A percentile compares a stretch with the other conserved stretches of the same genome.
Conservation (phyloP, 2,329 filamentous ascomycete genomes). For the Polytolypa hystricis region DNA sequence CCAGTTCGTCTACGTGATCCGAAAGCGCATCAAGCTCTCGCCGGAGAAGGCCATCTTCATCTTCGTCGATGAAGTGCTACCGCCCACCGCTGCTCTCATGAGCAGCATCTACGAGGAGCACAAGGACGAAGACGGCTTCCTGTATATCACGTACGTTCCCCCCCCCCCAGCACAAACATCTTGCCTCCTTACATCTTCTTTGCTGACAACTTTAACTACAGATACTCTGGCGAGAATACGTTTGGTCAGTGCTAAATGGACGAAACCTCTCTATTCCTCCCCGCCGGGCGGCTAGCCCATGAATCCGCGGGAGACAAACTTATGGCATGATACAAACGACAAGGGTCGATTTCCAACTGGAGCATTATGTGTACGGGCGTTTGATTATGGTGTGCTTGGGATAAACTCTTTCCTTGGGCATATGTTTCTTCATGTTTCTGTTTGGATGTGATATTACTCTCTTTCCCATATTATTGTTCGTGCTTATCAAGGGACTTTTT, state of each 20-base stretch:
- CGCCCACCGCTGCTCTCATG: conserved; percentile 94
- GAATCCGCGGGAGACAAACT: neutral
- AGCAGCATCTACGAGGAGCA: conserved; percentile 99
- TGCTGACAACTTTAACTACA: conserved; percentile 20
- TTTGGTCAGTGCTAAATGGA: conserved; percentile 52
- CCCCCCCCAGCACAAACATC: too few species aligned
- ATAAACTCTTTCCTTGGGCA: conserved; percentile 2
- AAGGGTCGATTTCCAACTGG: conserved; percentile 1
- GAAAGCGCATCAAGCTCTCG: conserved; percentile 98
- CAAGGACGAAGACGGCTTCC: conserved; percentile 80
- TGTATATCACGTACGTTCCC: conserved; percentile 79
- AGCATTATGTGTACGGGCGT: conserved; percentile 7
- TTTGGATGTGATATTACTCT: too few species aligned
- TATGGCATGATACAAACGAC: conserved; percentile 1
- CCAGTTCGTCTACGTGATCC: conserved; percentile 99
- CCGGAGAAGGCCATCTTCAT: conserved; percentile 99
- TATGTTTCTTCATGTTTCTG: neutral
- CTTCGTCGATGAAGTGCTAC: conserved; percentile 97
- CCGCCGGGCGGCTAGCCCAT: too few species aligned
- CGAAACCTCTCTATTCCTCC: neutral
- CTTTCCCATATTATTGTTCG: too few species aligned
- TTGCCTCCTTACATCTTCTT: neutral
- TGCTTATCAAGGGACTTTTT: too few species aligned
- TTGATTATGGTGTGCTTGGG: neutral
- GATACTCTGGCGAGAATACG: conserved; percentile 97